Conservation (phyloP, 164 flowering plant species). For the grape (Vitis vinifera) region DNA sequence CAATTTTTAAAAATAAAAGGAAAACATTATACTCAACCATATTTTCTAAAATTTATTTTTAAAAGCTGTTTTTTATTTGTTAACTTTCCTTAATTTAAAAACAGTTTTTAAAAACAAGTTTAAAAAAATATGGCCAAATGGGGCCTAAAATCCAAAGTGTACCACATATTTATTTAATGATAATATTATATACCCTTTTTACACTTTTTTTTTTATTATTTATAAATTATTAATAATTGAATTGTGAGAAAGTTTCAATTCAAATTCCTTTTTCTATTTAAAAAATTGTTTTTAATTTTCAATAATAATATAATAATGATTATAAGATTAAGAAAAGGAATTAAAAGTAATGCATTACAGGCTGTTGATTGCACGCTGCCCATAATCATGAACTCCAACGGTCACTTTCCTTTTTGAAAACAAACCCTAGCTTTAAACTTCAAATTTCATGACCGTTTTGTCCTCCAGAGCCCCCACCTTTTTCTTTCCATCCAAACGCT, state of each 20-base stretch:
- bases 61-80: too few species aligned
- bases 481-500: constrained; percentile 5
- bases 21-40: too few species aligned
- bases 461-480: constrained; percentile 12
- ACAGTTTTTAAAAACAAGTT: too few species aligned
- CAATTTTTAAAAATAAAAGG: too few species aligned
- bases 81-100: too few species aligned
- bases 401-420: constrained; percentile 22
- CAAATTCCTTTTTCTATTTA: neutral
- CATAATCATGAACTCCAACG: constrained; percentile 22
- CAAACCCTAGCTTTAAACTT: constrained; percentile 3
- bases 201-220: neutral
- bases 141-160: too few species aligned
- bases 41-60: too few species aligned
- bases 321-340: neutral
- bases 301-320: neutral
- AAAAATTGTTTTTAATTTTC: neutral
- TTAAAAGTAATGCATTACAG: constrained; percentile 7
- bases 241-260: too few species aligned
- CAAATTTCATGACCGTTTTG: constrained; percentile 25
- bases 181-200: neutral
- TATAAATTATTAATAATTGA: neutral
- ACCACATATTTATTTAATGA: too few species aligned
- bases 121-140: too few species aligned
- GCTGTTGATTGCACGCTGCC: constrained; percentile 1